Percentiles rank a stretch among this genome's conserved stretches.
Evolutionary conservation across 352 stramenopile genomes (phyloP).

Genomic region (Peronospora tabacina): DNA sequence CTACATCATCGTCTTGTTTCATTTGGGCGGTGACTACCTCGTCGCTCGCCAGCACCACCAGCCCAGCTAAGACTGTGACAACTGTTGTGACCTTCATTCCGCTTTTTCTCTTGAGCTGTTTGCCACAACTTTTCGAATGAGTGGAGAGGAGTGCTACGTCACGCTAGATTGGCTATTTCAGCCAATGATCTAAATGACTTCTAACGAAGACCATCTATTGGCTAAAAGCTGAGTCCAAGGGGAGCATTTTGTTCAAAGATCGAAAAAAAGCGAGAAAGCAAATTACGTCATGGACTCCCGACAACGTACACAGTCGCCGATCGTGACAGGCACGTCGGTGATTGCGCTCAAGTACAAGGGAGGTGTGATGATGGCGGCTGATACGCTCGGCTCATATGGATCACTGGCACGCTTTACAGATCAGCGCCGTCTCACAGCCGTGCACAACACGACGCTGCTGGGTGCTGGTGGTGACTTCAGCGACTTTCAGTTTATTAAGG

Average conservation of each 20-base stretch:
- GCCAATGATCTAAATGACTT: not conserved
- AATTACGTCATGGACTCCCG: slow-evolving; percentile 44
- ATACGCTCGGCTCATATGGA: slow-evolving; percentile 97
- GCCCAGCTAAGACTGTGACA: slow-evolving; percentile 35
- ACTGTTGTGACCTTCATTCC: slow-evolving; percentile 51
- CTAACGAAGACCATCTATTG: slow-evolving; percentile 2
- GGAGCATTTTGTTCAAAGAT: slow-evolving; percentile 27
- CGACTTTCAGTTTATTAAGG: slow-evolving; percentile 95
- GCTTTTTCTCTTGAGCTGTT: not conserved
- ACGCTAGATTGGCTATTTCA: not conserved
- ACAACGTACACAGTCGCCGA: slow-evolving; percentile 88
- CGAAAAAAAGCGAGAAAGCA: slow-evolving; percentile 10
- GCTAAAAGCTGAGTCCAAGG: slow-evolving; percentile 7
- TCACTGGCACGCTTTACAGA: slow-evolving; percentile 96
- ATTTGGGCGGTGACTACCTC: slow-evolving; percentile 1
- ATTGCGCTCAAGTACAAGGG: slow-evolving; percentile 93
- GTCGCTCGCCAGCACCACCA: slow-evolving; percentile 18
- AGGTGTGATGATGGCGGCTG: slow-evolving; percentile 95
- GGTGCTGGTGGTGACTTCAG: slow-evolving; percentile 95
- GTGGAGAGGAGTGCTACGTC: slow-evolving; percentile 4
- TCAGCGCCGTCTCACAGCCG: slow-evolving; percentile 74
- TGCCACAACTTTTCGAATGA: slow-evolving; percentile 14
- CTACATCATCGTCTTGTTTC: slow-evolving; percentile 8
- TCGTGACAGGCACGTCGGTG: slow-evolving; percentile 97
- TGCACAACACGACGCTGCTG: slow-evolving; percentile 91